Evolutionary conservation across 768 basidiomycete genomes (phyloP).

Genomic region (Leucosporidium scottii): DNA sequence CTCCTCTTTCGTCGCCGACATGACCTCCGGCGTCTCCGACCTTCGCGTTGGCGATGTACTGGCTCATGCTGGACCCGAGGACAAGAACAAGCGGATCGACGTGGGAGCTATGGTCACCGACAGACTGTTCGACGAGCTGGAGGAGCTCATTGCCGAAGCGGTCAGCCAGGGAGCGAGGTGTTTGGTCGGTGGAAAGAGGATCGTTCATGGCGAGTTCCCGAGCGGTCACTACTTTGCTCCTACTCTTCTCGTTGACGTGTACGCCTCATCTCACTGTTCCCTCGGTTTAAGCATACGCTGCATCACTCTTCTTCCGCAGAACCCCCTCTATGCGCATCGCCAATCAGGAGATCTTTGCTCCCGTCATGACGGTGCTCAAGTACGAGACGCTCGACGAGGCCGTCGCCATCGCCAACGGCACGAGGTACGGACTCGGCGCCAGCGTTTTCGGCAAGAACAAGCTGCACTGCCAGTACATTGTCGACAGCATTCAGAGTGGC

Average conservation of each 20-base stretch:
- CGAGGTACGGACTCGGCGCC: slow-evolving; percentile 82
- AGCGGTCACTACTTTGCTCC: slow-evolving; percentile 77
- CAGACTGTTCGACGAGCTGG: slow-evolving; percentile 62
- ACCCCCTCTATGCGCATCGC: slow-evolving; percentile 29
- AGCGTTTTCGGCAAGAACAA: slow-evolving; percentile 88
- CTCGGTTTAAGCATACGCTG: neutral
- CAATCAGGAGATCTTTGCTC: slow-evolving; percentile 57
- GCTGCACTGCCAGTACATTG: slow-evolving; percentile 67
- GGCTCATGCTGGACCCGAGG: neutral
- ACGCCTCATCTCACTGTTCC: neutral
- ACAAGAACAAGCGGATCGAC: slow-evolving; percentile 46
- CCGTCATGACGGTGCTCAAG: slow-evolving; percentile 75
- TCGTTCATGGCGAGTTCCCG: slow-evolving; percentile 59
- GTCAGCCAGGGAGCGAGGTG: slow-evolving; percentile 59
- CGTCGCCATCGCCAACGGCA: slow-evolving; percentile 77
- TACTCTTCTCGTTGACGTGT: slow-evolving; percentile 75
- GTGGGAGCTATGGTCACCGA: slow-evolving; percentile 79
- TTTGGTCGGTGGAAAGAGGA: slow-evolving; percentile 59
- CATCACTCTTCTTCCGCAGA: neutral
- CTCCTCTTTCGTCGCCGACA: slow-evolving; percentile 60
- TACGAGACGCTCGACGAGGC: slow-evolving; percentile 81
- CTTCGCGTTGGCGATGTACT: slow-evolving; percentile 38
- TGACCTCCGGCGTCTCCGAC: slow-evolving; percentile 40
- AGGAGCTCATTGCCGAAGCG: slow-evolving; percentile 59
- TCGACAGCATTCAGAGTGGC: slow-evolving; percentile 75